Base-by-base conservation (phyloP, 768 basidiomycete species). In the Pulveroboletus frians region DNA sequence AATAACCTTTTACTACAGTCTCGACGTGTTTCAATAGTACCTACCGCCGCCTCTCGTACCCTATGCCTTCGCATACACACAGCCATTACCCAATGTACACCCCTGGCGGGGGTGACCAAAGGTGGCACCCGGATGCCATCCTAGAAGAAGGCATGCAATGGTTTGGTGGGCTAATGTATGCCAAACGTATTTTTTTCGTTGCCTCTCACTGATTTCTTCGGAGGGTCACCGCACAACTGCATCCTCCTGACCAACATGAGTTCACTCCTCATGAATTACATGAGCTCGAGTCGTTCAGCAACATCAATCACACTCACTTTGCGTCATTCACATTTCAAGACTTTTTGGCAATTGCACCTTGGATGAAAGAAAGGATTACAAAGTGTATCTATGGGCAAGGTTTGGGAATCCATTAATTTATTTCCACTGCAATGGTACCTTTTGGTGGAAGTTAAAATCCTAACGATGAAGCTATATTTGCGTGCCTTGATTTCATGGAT, bases 81-180 rank as follows among this genome's bases (percentile, higher is more conserved):
- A 55, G 63, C 15, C 78, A 81, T 44, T 91, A 89, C 66, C 89
- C 88, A 11, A 81, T 83, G 57, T 80, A 77, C 59, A 88, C 88
- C 10, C 76, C 81, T 1, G 83, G 86, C 2, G 86, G 82, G 10
- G 73, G 72, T 26, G 87, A 89, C 64, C 73, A 73, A 53, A 77
- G 85, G 21, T 85, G 87, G 85, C 48, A 76, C 20, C 68, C 69
- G 10, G 76, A 74, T 18, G 75, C 72, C 46, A 65, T 75, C 11
- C 77, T 81, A 57, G 79, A 79, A 63, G 76, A 76, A 34, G 83
- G 80, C n/a, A 61, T 76, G 48, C 75, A 81, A 40, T 89, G 88
- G 88, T 79, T 87, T 9, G 88, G 88, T 26, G 72, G 78, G 18
- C 59, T 89, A 54, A 79, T 90, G 88, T 85, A 50, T 52, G 76